phyloP scores from a whole-genome alignment of 495 filamentous ascomycete species.

The Bryoglossum gracile region DNA sequence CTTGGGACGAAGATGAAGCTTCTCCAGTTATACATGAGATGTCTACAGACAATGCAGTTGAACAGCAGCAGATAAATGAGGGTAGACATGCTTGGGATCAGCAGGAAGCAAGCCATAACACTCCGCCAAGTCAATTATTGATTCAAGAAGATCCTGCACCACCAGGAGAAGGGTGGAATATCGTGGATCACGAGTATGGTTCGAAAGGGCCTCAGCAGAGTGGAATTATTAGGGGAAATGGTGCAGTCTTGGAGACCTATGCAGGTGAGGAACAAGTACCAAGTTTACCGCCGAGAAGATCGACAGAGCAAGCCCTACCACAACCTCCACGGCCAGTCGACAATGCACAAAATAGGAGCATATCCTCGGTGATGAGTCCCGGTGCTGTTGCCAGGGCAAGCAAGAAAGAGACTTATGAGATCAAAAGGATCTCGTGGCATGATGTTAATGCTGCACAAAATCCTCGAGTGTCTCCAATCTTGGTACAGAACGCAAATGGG shows the following conservation, averaged over 20 bases:
- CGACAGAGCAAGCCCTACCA: slow-evolving; percentile 24
- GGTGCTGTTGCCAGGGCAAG: slow-evolving; percentile 6
- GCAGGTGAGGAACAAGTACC: slow-evolving; percentile 22
- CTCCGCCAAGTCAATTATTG: slow-evolving; percentile 21
- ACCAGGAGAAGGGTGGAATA: slow-evolving; percentile 38
- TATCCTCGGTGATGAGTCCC: slow-evolving; percentile 32
- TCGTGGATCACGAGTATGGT: slow-evolving; percentile 39
- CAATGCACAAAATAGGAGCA: slow-evolving; percentile 27
- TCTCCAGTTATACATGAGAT: slow-evolving; percentile 21
- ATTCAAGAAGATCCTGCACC: slow-evolving; percentile 21
- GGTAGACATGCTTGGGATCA: slow-evolving; percentile 41
- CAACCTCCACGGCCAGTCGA: slow-evolving; percentile 39
- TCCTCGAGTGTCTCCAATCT: slow-evolving; percentile 58
- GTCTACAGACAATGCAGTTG: slow-evolving; percentile 16
- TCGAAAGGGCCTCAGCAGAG: slow-evolving; percentile 12
- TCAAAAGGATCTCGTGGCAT: slow-evolving; percentile 60
- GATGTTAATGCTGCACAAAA: slow-evolving; percentile 37
- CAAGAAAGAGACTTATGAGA: slow-evolving; percentile 59
- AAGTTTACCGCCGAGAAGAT: slow-evolving; percentile 31
- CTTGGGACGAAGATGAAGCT: slow-evolving; percentile 33
- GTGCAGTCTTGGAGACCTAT: slow-evolving; percentile 6
- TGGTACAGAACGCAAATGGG: slow-evolving; percentile 89
- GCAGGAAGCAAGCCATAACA: slow-evolving; percentile 27
- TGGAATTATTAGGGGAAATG: slow-evolving; percentile 13
- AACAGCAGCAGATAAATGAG: slow-evolving; percentile 26